A percentile compares a stretch with the other conserved stretches of the same genome.
Conservation (phyloP, 1,284 basidiomycete species). For the Neonothopanus nambi region DNA sequence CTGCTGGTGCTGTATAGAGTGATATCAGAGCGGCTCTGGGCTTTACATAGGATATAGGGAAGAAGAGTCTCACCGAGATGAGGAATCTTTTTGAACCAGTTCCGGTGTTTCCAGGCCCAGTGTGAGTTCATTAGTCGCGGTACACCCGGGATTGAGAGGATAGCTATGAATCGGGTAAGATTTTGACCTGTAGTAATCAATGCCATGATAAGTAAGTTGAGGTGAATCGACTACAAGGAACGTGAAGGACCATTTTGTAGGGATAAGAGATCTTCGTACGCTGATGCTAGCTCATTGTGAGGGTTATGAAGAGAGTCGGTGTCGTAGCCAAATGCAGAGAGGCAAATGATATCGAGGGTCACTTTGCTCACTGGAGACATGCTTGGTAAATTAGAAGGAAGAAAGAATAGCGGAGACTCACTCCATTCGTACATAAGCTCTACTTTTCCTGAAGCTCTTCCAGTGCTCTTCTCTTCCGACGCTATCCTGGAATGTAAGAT, state of each 20-base stretch:
- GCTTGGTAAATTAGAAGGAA: conserved; percentile 1
- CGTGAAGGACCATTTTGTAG: conserved; percentile 42
- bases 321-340: conserved; percentile 49
- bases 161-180: conserved; percentile 37
- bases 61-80: conserved; percentile 24
- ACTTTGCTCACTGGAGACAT: conserved; percentile 46
- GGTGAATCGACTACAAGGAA: not conserved
- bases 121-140: conserved; percentile 29
- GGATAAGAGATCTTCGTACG: conserved; percentile 43
- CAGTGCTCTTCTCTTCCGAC: not conserved
- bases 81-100: conserved; percentile 29
- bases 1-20: conserved; percentile 24
- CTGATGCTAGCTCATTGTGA: conserved; percentile 45
- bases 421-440: conserved; percentile 49
- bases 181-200: conserved; percentile 32
- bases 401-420: conserved; percentile 25
- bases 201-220: not conserved
- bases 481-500: conserved; percentile 31
- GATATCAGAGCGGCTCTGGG: not conserved
- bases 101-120: conserved; percentile 39
- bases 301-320: conserved; percentile 47
- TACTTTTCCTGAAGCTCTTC: conserved; percentile 26
- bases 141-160: conserved; percentile 40
- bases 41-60: not conserved
- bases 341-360: conserved; percentile 51